Evolutionary conservation across 2,329 filamentous ascomycete species (phyloP).

Genomic region (Macrophomina tecta): DNA sequence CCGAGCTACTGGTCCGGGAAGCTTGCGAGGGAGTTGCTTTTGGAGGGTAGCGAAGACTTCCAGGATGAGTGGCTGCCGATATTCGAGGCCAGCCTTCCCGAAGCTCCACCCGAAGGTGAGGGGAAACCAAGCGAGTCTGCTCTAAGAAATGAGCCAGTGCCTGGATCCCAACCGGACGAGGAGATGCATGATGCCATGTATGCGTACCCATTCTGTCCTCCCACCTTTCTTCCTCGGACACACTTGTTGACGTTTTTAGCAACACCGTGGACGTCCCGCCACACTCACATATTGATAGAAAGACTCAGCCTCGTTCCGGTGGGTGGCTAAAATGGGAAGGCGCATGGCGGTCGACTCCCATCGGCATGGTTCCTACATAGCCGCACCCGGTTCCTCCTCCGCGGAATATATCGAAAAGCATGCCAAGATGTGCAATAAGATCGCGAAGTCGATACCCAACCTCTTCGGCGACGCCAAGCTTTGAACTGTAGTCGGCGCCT

Average conservation of each 20-base stretch:
- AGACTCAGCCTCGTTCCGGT: conserved; percentile 2
- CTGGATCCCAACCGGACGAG: conserved; percentile 8
- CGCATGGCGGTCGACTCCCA: conserved; percentile 40
- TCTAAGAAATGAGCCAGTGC: neutral
- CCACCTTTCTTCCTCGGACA: conserved; percentile 25
- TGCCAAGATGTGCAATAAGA: neutral
- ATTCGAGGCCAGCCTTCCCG: conserved; percentile 39
- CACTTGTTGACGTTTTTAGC: conserved; percentile 11
- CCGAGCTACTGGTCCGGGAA: conserved; percentile 46
- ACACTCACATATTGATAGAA: neutral
- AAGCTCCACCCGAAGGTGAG: conserved; percentile 16
- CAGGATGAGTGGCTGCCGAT: conserved; percentile 40
- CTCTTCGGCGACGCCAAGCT: conserved; percentile 2
- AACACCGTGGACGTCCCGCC: conserved; percentile 19
- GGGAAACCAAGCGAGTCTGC: neutral
- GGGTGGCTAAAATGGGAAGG: conserved; percentile 42
- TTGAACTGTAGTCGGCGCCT: neutral
- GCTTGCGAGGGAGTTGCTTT: conserved; percentile 43
- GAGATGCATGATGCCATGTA: conserved; percentile 26
- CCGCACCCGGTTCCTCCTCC: neutral
- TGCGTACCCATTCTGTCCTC: conserved; percentile 22
- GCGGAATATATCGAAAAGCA: conserved; percentile 10
- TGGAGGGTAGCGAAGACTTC: conserved; percentile 33
- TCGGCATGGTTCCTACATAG: conserved; percentile 37
- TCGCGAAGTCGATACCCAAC: neutral